These are phyloP conservation scores for Boletus rubescentipes DNA, from an alignment of 768 basidiomycete species.

Conservation along the genomic window DNA sequence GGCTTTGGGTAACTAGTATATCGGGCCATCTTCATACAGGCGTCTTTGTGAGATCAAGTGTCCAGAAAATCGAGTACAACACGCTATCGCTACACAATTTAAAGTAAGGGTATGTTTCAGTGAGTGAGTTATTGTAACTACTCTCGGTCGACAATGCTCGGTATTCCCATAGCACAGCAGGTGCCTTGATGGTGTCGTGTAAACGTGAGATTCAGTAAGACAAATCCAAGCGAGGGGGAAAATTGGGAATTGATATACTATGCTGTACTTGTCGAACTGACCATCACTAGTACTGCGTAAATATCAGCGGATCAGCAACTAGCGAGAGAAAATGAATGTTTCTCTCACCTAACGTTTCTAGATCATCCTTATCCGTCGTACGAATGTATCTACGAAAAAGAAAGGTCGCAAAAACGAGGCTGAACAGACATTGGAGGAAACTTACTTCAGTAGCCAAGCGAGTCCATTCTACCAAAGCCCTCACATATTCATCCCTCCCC, in stretches of 20 bases:
- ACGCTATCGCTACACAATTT: background rate
- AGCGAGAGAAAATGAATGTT: background rate
- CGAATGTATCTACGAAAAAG: slow-evolving; percentile 25
- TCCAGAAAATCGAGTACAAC: background rate
- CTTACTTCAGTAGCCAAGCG: slow-evolving; percentile 60
- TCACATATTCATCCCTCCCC: slow-evolving; percentile 67
- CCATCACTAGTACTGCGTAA: background rate
- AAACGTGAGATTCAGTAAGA: background rate
- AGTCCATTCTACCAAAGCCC: slow-evolving; percentile 72
- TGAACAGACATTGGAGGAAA: background rate
- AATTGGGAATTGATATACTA: background rate
- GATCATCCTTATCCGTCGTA: slow-evolving; percentile 18
- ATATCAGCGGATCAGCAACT: background rate
- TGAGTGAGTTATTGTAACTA: background rate
- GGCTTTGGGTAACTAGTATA: background rate
- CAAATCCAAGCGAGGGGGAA: background rate
- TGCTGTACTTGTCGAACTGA: background rate
- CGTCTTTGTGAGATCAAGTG: background rate
- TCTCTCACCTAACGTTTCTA: background rate
- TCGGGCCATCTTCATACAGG: background rate
- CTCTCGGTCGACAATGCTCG: background rate
- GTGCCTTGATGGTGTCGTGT: background rate
- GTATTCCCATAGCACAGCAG: background rate
- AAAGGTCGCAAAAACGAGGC: background rate
- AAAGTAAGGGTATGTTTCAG: background rate